Evolutionary conservation across 106 monocot species (phyloP).

Genomic region (Cymbidium sinense): DNA sequence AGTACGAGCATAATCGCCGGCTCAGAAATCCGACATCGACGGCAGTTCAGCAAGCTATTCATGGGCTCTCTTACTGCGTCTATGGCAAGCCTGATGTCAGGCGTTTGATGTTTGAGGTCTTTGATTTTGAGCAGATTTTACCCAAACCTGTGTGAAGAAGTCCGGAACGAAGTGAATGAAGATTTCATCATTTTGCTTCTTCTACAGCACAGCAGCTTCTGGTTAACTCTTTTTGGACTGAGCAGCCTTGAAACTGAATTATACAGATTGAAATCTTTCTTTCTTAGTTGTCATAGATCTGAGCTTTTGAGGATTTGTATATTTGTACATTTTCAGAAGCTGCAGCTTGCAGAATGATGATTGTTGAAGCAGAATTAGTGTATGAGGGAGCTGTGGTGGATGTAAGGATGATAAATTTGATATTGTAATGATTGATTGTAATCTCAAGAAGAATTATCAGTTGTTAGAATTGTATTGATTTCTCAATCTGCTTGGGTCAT

Average conservation of each 20-base stretch:
- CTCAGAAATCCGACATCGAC: conserved; percentile 81
- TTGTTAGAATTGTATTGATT: neutral
- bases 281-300: too few relatives aligned
- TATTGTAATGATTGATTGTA: neutral
- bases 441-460: neutral
- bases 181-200: neutral
- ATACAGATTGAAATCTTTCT: too few relatives aligned
- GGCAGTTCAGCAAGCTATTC: conserved; percentile 82
- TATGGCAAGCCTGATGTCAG: conserved; percentile 95
- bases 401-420: neutral
- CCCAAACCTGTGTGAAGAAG: conserved; percentile 66
- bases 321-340: too few relatives aligned
- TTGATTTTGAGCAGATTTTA: conserved; percentile 89
- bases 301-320: too few relatives aligned
- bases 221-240: neutral
- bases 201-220: neutral
- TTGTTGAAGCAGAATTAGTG: neutral
- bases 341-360: neutral
- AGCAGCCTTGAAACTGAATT: neutral
- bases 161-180: neutral
- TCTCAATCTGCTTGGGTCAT: neutral
- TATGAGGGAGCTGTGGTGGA: neutral
- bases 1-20: conserved; percentile 85
- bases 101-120: conserved; percentile 94
- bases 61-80: conserved; percentile 75